Evolutionary conservation across 2,329 filamentous ascomycete genomes (phyloP).

Genomic region (Trematosphaeria pertusa): DNA sequence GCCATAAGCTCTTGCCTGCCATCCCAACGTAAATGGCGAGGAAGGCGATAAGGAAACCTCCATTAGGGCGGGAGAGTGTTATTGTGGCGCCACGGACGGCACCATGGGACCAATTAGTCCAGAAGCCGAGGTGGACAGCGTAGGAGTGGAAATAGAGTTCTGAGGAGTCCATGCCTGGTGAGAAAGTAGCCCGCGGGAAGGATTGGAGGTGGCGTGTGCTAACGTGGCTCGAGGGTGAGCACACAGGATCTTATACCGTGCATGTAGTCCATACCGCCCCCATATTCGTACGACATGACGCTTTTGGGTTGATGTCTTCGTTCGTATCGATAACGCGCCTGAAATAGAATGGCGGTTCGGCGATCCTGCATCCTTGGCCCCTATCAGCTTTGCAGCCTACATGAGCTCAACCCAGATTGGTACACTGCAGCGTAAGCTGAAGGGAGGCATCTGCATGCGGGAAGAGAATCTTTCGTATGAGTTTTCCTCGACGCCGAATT

Average conservation of each 20-base stretch:
- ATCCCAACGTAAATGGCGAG: slow-evolving; percentile 26
- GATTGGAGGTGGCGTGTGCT: neutral
- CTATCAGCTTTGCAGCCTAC: too few relatives aligned
- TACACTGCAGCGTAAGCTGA: too few relatives aligned
- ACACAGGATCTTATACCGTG: neutral
- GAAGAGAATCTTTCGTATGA: too few relatives aligned
- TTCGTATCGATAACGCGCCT: too few relatives aligned
- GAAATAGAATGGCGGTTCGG: too few relatives aligned
- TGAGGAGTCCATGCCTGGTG: neutral
- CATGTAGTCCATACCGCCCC: too few relatives aligned
- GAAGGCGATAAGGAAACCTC: slow-evolving; percentile 28
- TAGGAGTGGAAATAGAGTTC: neutral
- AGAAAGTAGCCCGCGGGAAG: neutral
- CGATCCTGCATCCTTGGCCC: too few relatives aligned
- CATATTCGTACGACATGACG: too few relatives aligned
- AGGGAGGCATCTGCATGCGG: too few relatives aligned
- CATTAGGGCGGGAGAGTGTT: slow-evolving; percentile 18
- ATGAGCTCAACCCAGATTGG: too few relatives aligned
- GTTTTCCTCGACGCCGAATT: too few relatives aligned
- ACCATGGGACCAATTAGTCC: slow-evolving; percentile 23
- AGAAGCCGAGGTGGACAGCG: slow-evolving; percentile 23
- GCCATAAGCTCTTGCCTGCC: slow-evolving; percentile 23
- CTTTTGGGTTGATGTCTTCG: too few relatives aligned
- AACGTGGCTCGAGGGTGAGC: neutral
- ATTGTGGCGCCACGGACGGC: slow-evolving; percentile 21